Evolutionary conservation across 2,329 filamentous ascomycete species (phyloP), one percentile per base, ranked within the genome.

Genomic region (Biscogniauxia mediterranea): DNA sequence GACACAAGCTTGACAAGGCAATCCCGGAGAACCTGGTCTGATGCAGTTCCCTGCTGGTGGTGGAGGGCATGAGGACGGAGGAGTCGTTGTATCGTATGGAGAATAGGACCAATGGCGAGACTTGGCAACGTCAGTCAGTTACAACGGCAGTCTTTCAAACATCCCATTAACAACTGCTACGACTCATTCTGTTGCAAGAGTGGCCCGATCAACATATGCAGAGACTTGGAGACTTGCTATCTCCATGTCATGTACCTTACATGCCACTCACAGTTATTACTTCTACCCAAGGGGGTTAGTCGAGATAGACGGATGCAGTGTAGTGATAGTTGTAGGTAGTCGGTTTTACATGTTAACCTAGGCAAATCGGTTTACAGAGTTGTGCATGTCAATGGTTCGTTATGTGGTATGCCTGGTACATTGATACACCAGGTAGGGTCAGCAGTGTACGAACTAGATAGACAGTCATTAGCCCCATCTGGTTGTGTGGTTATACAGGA

Each of bases 1-100:
- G 58, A 67, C 63, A 67, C 65, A 64, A 46, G 11, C 38, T 46
- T 46, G 17, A 46, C 38, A 46, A 46, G 38, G 38, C 38, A 13
- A 46, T 46, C 38, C 61, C 65, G 65, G 46, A 32, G 54, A 25
- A 61, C 38, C 38, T n/a, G 38, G 38, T n/a, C 13, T 46, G 26
- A n/a, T 23, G 52, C 32, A 25, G 4, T 54, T 32, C 52, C 52
- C 32, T 54, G 26, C 26, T 32, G 19, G 25, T 19, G 23, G 23
- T 23, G 23, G 2, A 54, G 52, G 52, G 20, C 23, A 28, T 26
- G 52, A 32, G 28, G 28, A 32, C 7, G 28, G 28, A 32, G 28
- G 7, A 8, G 28, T 32, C 28, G 28, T 32, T 28, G 52, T 46
- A 46, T 46, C 38, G 38, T 46, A 28, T 28, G 5, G 26, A 17